Base-by-base conservation (phyloP, 768 basidiomycete species). In the Boletus vermiculosoides region DNA sequence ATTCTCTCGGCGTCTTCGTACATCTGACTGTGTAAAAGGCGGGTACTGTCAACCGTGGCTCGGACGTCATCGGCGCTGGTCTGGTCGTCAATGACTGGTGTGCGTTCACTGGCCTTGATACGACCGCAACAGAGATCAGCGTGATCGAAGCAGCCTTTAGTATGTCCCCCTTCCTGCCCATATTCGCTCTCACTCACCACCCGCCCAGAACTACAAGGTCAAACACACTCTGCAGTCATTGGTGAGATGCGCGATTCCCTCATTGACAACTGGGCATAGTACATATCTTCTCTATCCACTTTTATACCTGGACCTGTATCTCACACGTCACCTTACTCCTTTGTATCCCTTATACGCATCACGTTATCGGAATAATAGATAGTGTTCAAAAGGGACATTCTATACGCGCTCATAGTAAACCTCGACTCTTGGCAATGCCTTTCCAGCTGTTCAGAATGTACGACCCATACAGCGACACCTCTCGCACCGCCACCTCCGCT, bases 81-180 rank as follows among this genome's bases (percentile, higher is more conserved):
- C 80, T 98, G 34, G 94, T 99, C 54, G 97, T 98, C 55, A 99
- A 99, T 67, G 97, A 98, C 72, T 98, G 97, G 97, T 93, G 92
- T 76, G 97, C 97, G 11, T 98, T 98, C 75, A 94, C 94, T n/a
- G 97, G 97, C 36, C 80, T 97, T 30, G 97, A 99, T 69, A 98
- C 97, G 58, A 99, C 97, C n/a, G 97, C 97, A 40, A 98, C 96
- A 52, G 97, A 99, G 74, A 93, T 98, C 72, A 92, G 89, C 66
- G 96, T 99, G 39, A 97, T 98, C 65, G 97, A 99, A 72, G 94
- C 95, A 28, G 82, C 94, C 50, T 99, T 99, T 80, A 94, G 94
- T 96, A 67, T 66, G 94, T 85, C 30, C 16, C 20, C 39, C 22
- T 37, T 52, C 49, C 30, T 56, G 50, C 28, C 33, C 25, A 22